Conservation (phyloP, 805 yeast species). For the Monosporozyma aquatica region DNA sequence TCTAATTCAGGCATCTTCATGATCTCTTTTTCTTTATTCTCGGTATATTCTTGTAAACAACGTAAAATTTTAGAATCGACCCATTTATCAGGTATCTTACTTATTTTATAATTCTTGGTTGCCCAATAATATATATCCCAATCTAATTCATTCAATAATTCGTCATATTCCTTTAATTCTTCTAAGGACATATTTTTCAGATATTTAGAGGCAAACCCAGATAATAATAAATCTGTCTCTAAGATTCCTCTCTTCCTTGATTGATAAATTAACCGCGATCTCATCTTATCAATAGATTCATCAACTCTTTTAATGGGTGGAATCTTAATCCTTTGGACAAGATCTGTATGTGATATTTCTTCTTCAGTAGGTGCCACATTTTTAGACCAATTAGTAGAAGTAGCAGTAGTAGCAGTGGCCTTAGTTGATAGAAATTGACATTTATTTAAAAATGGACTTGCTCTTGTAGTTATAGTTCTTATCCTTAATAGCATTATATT, state of each 20-base stretch:
- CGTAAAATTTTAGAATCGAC: conserved; percentile 53
- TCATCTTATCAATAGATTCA: conserved; percentile 63
- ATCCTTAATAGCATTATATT: background rate
- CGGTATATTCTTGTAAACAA: conserved; percentile 62
- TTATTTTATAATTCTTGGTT: conserved; percentile 67
- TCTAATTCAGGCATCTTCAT: conserved; percentile 77
- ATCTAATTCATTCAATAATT: conserved; percentile 83
- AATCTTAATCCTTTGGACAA: conserved; percentile 47
- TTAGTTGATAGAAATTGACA: background rate
- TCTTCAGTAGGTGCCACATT: background rate
- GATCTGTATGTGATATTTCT: conserved; percentile 19
- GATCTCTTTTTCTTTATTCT: conserved; percentile 60
- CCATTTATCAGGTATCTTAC: conserved; percentile 87
- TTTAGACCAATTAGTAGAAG: background rate
- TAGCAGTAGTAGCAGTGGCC: too few relatives aligned
- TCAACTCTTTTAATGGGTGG: conserved; percentile 70
- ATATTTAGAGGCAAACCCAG: conserved; percentile 75
- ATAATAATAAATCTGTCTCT: conserved; percentile 80
- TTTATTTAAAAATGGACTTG: background rate
- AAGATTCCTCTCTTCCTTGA: conserved; percentile 90
- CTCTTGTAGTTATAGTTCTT: background rate
- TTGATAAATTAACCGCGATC: conserved; percentile 86
- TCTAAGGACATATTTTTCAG: conserved; percentile 47
- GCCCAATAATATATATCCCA: conserved; percentile 99
- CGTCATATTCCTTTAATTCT: conserved; percentile 79